Percentiles rank a stretch among this genome's conserved stretches.
These are phyloP conservation scores for Ambrosia artemisiifolia DNA, from an alignment of 129 eudicot species.

Conservation along the genomic window DNA sequence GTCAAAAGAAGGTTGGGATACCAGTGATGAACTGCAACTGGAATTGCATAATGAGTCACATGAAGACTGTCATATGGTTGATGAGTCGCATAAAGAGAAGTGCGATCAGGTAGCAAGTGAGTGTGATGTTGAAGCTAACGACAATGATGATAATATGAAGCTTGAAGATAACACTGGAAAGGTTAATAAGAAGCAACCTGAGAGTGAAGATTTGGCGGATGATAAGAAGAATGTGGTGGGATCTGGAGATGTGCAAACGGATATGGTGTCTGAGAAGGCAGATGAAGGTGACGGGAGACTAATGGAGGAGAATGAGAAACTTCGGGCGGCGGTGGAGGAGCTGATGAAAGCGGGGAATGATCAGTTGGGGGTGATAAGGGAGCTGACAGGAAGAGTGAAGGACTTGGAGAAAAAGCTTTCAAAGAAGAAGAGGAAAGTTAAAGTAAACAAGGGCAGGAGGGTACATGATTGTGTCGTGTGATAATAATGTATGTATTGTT, in stretches of 20 bases:
- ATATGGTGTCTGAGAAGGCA: not conserved
- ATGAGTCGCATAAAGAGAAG: not conserved
- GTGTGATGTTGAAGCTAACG: not conserved
- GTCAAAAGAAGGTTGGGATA: not conserved
- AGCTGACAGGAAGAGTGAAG: slow-evolving; percentile 51
- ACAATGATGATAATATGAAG: not conserved
- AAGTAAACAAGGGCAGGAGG: slow-evolving; percentile 6
- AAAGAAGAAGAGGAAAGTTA: slow-evolving; percentile 37
- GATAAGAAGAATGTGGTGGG: not conserved
- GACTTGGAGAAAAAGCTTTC: slow-evolving; percentile 65
- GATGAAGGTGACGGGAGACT: slow-evolving; percentile 18
- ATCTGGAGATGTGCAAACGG: not conserved
- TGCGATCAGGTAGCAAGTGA: not conserved
- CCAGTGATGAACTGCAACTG: no score
- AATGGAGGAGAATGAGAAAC: slow-evolving; percentile 49
- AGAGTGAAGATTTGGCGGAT: not conserved
- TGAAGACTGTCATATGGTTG: not conserved
- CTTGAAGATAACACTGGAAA: not conserved
- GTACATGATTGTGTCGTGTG: not conserved
- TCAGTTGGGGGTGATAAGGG: slow-evolving; percentile 54
- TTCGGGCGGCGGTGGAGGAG: slow-evolving; percentile 54
- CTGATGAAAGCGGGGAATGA: slow-evolving; percentile 57
- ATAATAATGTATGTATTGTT: not conserved
- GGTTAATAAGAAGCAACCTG: not conserved
- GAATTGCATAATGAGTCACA: no score